Conservation (phyloP, 2,329 filamentous ascomycete genomes). For the Paecilomyces formosus region DNA sequence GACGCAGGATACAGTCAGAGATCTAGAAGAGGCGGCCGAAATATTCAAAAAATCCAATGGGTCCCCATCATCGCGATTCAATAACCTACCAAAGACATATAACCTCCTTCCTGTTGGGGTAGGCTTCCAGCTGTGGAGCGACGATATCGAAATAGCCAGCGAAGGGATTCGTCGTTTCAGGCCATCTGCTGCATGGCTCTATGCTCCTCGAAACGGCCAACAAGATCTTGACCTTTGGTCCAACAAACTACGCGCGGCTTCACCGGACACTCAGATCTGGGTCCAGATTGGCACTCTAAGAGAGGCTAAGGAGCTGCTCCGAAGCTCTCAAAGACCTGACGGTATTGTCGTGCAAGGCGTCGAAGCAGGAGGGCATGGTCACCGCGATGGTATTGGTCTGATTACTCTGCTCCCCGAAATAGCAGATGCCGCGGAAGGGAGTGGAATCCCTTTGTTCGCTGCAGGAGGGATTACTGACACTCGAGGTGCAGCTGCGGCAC, state of each 20-base stretch:
- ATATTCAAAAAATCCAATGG: slow-evolving; percentile 12
- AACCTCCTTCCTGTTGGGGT: slow-evolving; percentile 31
- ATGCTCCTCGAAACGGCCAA: slow-evolving; percentile 24
- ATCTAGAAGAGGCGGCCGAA: slow-evolving; percentile 24
- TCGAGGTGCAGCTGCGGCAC: slow-evolving; percentile 42
- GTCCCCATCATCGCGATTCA: background rate
- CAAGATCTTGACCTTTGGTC: slow-evolving; percentile 41
- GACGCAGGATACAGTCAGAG: slow-evolving; percentile 18
- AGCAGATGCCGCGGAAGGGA: slow-evolving; percentile 41
- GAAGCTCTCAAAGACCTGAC: slow-evolving; percentile 35
- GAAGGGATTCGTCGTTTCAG: slow-evolving; percentile 23
- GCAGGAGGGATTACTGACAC: slow-evolving; percentile 50
- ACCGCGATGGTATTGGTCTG: slow-evolving; percentile 42
- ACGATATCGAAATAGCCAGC: slow-evolving; percentile 24
- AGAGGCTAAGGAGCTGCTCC: slow-evolving; percentile 40
- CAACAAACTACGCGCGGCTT: slow-evolving; percentile 32
- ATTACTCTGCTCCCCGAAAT: slow-evolving; percentile 47
- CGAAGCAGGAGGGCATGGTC: slow-evolving; percentile 51
- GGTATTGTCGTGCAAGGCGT: slow-evolving; percentile 48
- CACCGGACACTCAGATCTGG: slow-evolving; percentile 44
- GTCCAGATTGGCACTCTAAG: slow-evolving; percentile 47
- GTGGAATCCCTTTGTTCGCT: slow-evolving; percentile 39
- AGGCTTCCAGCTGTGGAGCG: slow-evolving; percentile 35
- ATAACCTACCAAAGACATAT: slow-evolving; percentile 4
- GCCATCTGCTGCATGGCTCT: slow-evolving; percentile 38